Evolutionary conservation across 179 eudicot species (phyloP), one percentile per base, ranked within the genome.

Genomic region (Sideroxylon spinosum): DNA sequence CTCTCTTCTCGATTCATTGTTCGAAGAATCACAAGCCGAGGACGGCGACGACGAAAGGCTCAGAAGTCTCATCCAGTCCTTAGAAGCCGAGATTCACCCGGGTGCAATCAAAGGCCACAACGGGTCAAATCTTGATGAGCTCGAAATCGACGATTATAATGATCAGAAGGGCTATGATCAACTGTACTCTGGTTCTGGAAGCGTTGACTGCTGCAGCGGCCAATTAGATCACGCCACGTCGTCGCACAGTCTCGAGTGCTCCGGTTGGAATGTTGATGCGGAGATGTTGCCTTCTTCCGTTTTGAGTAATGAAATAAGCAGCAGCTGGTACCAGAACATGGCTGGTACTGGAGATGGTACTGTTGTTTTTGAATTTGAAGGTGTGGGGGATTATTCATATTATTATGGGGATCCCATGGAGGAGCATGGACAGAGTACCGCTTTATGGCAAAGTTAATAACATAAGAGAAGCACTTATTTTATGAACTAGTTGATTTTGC

Each of bases 21-120:
- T 81, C 7, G 83, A 76, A n/a, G 83, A 81, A 56, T 81, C 79
- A 49, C 71, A 28, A 50, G 56, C 76, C 16, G 73, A 81, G 32
- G 57, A 65, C 9, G 62, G 67, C 64, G 70, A 76, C 26, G 77
- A 77, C 22, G 80, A 77, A 25, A 69, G 37, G 67, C 66, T 77
- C 66, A 55, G 68, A 25, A 32, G 23, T 16, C 53, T 77, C 11
- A 65, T 81, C 1, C 22, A 64, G 61, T 81, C 76, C 71, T 76
- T 71, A 49, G 80, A 76, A 76, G 79, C 71, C n/a, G 44, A 37
- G 44, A 37, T 37, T 37, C 3, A 37, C 44, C 44, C 44, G 0
- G 5, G 44, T 3, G 44, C 32, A 4, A 32, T 14, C 9, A 56
- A 17, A 7, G 61, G 57, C 4, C 67, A 19, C 65, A 68, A n/a